Evolutionary conservation across 345 rosid species (phyloP).

Genomic region (Kandelia obovata): DNA sequence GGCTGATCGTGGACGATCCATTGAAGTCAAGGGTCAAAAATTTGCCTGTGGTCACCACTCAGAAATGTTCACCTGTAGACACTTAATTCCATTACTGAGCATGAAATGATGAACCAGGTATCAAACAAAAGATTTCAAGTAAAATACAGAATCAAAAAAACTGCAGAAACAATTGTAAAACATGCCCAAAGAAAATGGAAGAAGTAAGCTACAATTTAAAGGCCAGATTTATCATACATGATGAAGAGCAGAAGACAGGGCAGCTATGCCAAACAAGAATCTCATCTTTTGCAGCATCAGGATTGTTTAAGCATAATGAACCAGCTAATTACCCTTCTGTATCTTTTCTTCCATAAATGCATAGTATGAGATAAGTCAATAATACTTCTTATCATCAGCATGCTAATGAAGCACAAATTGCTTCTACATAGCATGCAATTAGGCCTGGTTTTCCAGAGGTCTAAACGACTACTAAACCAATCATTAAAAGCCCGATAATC

Average conservation of each 20-base stretch:
- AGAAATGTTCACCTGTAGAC: conserved; percentile 3
- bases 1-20: conserved; percentile 54
- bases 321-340: too few relatives aligned
- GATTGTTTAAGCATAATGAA: too few relatives aligned
- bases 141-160: neutral
- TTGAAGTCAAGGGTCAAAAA: conserved; percentile 4
- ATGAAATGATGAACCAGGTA: neutral
- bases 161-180: neutral
- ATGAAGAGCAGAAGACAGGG: neutral
- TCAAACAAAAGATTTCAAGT: neutral
- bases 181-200: neutral
- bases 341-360: too few relatives aligned
- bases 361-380: too few relatives aligned
- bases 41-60: neutral
- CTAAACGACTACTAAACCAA: too few relatives aligned
- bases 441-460: too few relatives aligned
- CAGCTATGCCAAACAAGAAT: too few relatives aligned
- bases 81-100: neutral
- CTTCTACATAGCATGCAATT: too few relatives aligned
- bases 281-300: too few relatives aligned
- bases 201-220: neutral
- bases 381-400: too few relatives aligned
- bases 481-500: too few relatives aligned
- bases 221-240: neutral
- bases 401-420: too few relatives aligned